A percentile compares a stretch with the other conserved stretches of the same genome.
These are phyloP conservation scores for Somion occarium DNA, from an alignment of 1,284 basidiomycete species.

Conservation along the genomic window DNA sequence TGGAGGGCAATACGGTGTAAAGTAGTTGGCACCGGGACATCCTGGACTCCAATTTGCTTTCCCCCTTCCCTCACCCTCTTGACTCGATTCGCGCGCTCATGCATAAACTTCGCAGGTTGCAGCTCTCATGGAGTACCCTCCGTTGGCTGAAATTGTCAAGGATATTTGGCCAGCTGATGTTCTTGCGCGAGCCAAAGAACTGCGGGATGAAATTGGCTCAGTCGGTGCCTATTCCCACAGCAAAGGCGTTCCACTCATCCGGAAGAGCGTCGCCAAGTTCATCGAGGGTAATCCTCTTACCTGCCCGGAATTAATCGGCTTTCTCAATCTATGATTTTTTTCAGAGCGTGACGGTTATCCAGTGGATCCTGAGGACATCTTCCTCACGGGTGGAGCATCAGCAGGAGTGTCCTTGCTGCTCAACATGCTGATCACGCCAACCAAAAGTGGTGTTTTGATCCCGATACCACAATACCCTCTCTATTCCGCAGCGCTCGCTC, in stretches of 20 bases:
- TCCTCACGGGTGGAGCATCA: conserved; percentile 92
- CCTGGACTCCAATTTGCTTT: too few species aligned
- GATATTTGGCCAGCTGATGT: conserved; percentile 85
- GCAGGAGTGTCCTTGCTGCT: conserved; percentile 89
- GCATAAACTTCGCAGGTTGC: conserved; percentile 53
- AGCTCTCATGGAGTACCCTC: conserved; percentile 90
- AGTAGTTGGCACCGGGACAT: too few species aligned
- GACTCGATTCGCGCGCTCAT: neutral
- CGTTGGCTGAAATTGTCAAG: conserved; percentile 74
- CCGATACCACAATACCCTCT: conserved; percentile 98
- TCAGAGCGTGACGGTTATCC: conserved; percentile 87
- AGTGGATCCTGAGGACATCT: conserved; percentile 83
- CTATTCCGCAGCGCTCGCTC: conserved; percentile 92
- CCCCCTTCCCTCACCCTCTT: neutral
- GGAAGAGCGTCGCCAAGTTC: conserved; percentile 87
- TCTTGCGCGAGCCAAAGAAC: conserved; percentile 75
- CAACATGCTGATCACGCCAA: conserved; percentile 69
- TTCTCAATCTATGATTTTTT: conserved; percentile 2
- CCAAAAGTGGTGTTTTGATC: conserved; percentile 79
- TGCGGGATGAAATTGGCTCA: conserved; percentile 87
- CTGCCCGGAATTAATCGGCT: neutral
- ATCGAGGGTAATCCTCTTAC: conserved; percentile 64
- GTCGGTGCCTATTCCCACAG: conserved; percentile 96
- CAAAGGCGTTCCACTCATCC: conserved; percentile 88
- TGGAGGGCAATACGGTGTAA: too few species aligned